Evolutionary conservation across 768 basidiomycete genomes (phyloP).

Genomic region (Boletales sp.): DNA sequence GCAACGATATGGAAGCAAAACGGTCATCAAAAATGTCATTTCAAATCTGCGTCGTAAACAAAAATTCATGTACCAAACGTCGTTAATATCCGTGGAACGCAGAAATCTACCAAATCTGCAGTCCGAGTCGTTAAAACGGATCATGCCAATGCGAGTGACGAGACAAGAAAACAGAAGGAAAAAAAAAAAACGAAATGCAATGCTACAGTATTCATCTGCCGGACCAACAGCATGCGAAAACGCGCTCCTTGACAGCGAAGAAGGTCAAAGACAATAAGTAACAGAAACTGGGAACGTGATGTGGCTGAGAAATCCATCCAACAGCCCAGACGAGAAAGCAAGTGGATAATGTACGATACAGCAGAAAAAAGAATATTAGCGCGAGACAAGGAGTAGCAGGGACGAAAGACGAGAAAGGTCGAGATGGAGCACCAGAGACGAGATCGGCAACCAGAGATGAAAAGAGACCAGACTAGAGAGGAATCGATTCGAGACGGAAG

Average conservation of each 20-base stretch:
- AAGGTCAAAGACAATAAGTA: constrained; percentile 36
- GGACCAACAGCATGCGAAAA: constrained; percentile 27
- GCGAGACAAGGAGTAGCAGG: constrained; percentile 32
- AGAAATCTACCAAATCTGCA: constrained; percentile 34
- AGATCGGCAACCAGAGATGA: too few relatives aligned
- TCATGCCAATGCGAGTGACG: constrained; percentile 13
- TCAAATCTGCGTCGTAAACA: constrained; percentile 22
- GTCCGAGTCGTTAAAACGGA: constrained; percentile 7
- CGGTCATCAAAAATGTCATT: constrained; percentile 26
- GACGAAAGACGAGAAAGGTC: constrained; percentile 14
- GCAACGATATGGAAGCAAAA: constrained; percentile 10
- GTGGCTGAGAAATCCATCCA: constrained; percentile 31
- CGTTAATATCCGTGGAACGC: constrained; percentile 21
- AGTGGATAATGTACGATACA: constrained; percentile 32
- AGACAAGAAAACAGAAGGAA: constrained; percentile 13
- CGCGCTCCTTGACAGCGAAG: constrained; percentile 33
- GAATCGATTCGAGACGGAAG: constrained; percentile 23
- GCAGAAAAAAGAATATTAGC: constrained; percentile 24
- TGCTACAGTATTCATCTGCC: constrained; percentile 34
- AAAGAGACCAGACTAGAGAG: constrained; percentile 14
- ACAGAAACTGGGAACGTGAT: constrained; percentile 18
- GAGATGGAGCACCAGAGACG: constrained; percentile 9
- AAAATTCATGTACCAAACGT: constrained; percentile 18
- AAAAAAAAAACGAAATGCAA: too few relatives aligned
- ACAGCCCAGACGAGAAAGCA: constrained; percentile 25